Percentiles rank a stretch among this genome's conserved stretches.
Evolutionary conservation across 371 early-diverging fungal species (phyloP).

Genomic region (Gilbertella persicaria): DNA sequence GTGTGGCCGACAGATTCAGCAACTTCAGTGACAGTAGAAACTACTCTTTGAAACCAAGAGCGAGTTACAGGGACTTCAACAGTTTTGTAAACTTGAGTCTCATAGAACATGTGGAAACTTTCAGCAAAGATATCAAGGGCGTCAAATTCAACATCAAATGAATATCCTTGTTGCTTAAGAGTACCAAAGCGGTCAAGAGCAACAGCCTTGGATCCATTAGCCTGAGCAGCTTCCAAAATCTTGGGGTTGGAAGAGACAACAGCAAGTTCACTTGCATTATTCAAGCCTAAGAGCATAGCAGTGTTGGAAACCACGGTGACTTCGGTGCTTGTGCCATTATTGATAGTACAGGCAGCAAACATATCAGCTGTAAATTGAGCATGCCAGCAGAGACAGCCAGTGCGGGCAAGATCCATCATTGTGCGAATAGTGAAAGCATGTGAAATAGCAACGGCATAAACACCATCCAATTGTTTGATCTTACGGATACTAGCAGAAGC

Average conservation of each 20-base stretch:
- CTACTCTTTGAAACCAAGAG: slow-evolving; percentile 44
- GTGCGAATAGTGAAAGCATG: slow-evolving; percentile 36
- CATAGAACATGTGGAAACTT: slow-evolving; percentile 37
- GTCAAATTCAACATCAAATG: slow-evolving; percentile 33
- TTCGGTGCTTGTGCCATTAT: slow-evolving; percentile 12
- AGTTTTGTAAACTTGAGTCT: slow-evolving; percentile 6
- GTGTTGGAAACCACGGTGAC: slow-evolving; percentile 24
- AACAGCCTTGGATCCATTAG: slow-evolving; percentile 36
- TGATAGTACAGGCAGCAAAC: slow-evolving; percentile 26
- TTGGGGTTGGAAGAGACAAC: slow-evolving; percentile 39
- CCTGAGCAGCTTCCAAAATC: slow-evolving; percentile 34
- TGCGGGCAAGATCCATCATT: slow-evolving; percentile 43
- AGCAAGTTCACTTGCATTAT: slow-evolving; percentile 33
- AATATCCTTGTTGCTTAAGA: slow-evolving; percentile 2
- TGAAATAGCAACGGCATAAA: slow-evolving; percentile 40
- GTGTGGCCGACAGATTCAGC: slow-evolving; percentile 21
- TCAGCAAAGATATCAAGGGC: slow-evolving; percentile 46
- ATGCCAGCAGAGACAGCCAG: slow-evolving; percentile 46
- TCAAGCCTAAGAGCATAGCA: slow-evolving; percentile 31
- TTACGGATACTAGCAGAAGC: slow-evolving; percentile 35
- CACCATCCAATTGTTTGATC: slow-evolving; percentile 35
- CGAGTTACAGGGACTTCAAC: slow-evolving; percentile 23
- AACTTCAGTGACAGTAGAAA: slow-evolving; percentile 27
- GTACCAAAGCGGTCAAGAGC: slow-evolving; percentile 25
- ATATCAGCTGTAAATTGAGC: slow-evolving; percentile 45